These are phyloP conservation scores for Phoenix roebelenii DNA, from an alignment of 176 grass and related monocot species.

Conservation along the genomic window DNA sequence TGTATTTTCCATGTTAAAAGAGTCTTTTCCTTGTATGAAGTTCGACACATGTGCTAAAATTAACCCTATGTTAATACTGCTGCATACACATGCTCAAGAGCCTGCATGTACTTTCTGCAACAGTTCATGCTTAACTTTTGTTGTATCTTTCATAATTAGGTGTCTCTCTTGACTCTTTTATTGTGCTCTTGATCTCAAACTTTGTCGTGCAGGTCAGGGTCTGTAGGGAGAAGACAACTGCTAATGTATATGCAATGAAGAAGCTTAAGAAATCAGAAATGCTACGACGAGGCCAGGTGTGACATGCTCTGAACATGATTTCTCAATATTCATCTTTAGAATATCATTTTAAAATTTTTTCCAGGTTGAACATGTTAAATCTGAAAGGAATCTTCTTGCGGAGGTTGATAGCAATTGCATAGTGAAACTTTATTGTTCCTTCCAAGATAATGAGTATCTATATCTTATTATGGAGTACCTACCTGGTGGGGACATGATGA, in stretches of 20 bases:
- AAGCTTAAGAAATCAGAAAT: slow-evolving; percentile 97
- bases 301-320: background rate
- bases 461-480: slow-evolving; percentile 89
- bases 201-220: slow-evolving; percentile 68
- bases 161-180: too few relatives aligned
- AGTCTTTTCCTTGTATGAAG: too few relatives aligned
- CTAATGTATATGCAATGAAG: slow-evolving; percentile 95
- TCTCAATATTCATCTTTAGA: background rate
- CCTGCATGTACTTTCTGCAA: too few relatives aligned
- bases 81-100: too few relatives aligned
- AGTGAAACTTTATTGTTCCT: slow-evolving; percentile 75
- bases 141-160: too few relatives aligned
- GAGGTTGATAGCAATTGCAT: slow-evolving; percentile 74
- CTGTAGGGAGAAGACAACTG: slow-evolving; percentile 75
- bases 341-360: slow-evolving; percentile 1
- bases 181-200: background rate
- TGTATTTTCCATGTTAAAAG: too few relatives aligned
- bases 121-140: too few relatives aligned
- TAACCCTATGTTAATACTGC: too few relatives aligned
- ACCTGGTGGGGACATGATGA: slow-evolving; percentile 86
- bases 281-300: slow-evolving; percentile 92
- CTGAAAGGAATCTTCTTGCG: slow-evolving; percentile 71
- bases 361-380: slow-evolving; percentile 75
- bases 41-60: too few relatives aligned
- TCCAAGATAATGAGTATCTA: slow-evolving; percentile 65